A percentile compares a stretch with the other conserved stretches of the same genome.
These are phyloP conservation scores for Verticillium albo-atrum DNA, from an alignment of 2,329 filamentous ascomycete species.

Conservation along the genomic window DNA sequence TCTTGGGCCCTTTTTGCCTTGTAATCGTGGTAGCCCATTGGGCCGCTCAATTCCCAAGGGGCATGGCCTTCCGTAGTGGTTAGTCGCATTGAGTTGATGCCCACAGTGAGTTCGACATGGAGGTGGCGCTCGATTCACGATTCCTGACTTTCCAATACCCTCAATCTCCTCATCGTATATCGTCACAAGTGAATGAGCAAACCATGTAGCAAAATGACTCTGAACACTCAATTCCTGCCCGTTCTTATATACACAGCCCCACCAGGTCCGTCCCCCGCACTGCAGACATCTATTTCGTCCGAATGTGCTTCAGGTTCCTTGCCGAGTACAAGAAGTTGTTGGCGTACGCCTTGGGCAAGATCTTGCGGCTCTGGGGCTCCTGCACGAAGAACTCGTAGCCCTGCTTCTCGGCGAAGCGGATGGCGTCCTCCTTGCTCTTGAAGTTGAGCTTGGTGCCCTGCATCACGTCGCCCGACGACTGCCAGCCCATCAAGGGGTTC, in stretches of 20 bases:
- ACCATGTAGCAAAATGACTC: not conserved
- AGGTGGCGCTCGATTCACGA: no score
- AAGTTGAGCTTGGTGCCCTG: conserved; percentile 91
- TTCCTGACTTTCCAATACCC: no score
- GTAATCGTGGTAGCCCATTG: no score
- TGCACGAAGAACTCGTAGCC: conserved; percentile 99
- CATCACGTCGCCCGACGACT: conserved; percentile 92
- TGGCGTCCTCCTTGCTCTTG: conserved; percentile 89
- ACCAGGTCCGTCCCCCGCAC: not conserved
- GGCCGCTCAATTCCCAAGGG: no score
- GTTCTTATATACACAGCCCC: conserved; percentile 21
- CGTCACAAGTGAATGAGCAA: not conserved
- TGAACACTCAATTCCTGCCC: not conserved
- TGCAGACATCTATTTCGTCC: conserved; percentile 61
- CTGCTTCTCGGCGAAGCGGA: conserved; percentile 95
- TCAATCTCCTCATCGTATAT: not conserved
- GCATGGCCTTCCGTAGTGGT: no score
- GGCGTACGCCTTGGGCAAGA: conserved; percentile 89
- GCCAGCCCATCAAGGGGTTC: conserved; percentile 98
- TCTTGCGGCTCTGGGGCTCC: conserved; percentile 85
- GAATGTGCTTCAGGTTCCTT: conserved; percentile 82
- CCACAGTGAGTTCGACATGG: no score
- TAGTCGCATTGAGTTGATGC: no score
- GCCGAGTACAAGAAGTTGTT: conserved; percentile 90
- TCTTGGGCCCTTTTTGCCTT: no score